Conservation (phyloP, 495 filamentous ascomycete species). For the Pyrenula massariospora region DNA sequence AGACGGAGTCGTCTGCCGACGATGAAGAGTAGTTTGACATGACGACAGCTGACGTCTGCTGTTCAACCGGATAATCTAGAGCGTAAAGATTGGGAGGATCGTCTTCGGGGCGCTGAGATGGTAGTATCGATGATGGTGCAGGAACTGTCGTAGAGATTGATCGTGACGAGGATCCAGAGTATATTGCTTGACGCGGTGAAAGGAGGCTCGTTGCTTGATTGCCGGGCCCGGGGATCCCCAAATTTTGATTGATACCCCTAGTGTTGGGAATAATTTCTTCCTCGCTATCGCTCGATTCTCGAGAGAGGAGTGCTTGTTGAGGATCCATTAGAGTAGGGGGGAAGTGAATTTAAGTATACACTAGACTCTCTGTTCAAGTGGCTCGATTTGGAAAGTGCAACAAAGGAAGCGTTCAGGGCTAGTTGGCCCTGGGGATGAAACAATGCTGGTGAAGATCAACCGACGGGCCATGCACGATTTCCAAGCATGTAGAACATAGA, state of each 20-base stretch:
- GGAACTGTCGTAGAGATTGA: neutral
- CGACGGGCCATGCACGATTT: neutral
- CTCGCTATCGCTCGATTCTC: neutral
- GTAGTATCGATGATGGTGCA: neutral
- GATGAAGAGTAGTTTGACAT: conserved; percentile 12
- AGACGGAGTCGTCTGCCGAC: conserved; percentile 4
- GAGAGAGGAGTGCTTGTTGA: neutral
- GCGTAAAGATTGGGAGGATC: neutral
- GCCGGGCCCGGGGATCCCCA: neutral
- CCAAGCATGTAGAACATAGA: neutral
- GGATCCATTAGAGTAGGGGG: neutral
- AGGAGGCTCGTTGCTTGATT: neutral
- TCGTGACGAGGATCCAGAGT: neutral
- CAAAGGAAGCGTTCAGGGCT: neutral
- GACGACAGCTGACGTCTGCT: neutral
- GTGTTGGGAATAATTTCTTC: neutral
- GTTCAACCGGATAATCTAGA: neutral
- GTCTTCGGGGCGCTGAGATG: neutral
- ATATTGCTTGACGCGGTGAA: neutral
- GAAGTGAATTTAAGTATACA: too few species aligned
- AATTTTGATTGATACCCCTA: neutral
- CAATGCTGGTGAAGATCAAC: neutral
- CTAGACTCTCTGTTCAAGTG: too few species aligned
- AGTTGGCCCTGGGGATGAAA: neutral
- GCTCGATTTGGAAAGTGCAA: neutral